Conservation (phyloP, 2,329 filamentous ascomycete genomes). For the Beauveria pseudobassiana region DNA sequence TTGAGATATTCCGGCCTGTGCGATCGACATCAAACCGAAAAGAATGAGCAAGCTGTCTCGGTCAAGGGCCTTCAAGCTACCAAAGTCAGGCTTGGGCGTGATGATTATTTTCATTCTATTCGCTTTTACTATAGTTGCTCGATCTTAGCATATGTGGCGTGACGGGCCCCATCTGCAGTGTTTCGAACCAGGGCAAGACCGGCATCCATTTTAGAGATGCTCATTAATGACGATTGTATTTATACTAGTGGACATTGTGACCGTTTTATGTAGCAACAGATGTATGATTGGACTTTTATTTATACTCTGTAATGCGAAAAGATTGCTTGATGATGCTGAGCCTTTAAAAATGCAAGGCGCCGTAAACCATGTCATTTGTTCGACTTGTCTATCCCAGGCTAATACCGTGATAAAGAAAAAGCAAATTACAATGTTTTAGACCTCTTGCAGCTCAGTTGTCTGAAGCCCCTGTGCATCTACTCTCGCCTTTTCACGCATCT, state of each 20-base stretch:
- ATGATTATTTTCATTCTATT: not conserved
- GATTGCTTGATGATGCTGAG: not conserved
- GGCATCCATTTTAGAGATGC: not conserved
- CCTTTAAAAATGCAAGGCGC: not conserved
- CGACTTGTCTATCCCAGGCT: not conserved
- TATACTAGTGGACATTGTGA: not conserved
- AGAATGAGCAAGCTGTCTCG: no score
- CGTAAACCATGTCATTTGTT: not conserved
- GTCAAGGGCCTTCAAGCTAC: no score
- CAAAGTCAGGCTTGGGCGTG: not conserved
- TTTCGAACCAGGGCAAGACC: not conserved
- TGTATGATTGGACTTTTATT: not conserved
- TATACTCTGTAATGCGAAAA: not conserved
- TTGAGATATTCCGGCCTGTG: not conserved
- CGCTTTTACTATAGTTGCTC: not conserved
- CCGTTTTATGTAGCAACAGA: conserved; percentile 3
- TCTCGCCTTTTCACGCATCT: conserved; percentile 17
- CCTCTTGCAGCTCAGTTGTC: not conserved
- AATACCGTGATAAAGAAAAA: not conserved
- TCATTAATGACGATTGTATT: not conserved
- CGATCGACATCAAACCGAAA: not conserved
- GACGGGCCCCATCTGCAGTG: not conserved
- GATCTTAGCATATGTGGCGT: not conserved
- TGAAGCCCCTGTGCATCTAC: not conserved
- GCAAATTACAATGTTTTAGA: not conserved